These are phyloP conservation scores for Globisporangium barbulae DNA, from an alignment of 352 stramenopile genomes.

Conservation along the genomic window DNA sequence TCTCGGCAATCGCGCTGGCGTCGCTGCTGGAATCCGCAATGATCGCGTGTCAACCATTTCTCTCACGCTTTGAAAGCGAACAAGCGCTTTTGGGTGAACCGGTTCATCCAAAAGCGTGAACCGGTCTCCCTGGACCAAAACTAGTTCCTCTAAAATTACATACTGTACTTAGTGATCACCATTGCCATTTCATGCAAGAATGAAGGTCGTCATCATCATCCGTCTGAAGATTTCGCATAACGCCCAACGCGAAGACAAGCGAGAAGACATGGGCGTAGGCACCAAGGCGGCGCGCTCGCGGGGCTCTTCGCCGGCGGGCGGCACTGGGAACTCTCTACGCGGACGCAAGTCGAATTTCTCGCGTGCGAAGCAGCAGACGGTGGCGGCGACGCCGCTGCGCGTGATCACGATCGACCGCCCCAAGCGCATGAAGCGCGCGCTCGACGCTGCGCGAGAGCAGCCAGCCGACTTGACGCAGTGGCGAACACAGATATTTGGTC, in stretches of 20 bases:
- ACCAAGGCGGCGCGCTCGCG: background rate
- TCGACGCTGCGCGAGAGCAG: slow-evolving; percentile 12
- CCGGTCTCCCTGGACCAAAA: background rate
- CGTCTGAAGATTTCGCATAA: slow-evolving; percentile 3
- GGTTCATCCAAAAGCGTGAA: background rate
- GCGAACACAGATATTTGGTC: slow-evolving; percentile 6
- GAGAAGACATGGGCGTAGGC: background rate
- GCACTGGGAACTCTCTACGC: background rate
- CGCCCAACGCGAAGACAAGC: background rate
- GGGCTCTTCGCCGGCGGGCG: background rate
- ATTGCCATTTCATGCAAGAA: background rate
- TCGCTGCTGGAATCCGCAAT: background rate
- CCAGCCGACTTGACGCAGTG: background rate
- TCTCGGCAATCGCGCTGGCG: background rate
- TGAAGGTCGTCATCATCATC: background rate
- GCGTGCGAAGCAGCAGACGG: background rate
- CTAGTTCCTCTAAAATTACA: background rate
- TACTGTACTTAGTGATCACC: background rate
- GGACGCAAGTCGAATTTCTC: background rate
- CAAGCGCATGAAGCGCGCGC: slow-evolving; percentile 17
- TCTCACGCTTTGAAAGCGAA: background rate
- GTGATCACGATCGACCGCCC: slow-evolving; percentile 48
- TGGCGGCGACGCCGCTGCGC: slow-evolving; percentile 17
- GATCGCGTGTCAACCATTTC: slow-evolving; percentile 8
- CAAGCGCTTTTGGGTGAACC: slow-evolving; percentile 1